Percentiles rank a stretch among this genome's conserved stretches.
phyloP scores from a whole-genome alignment of 1,284 basidiomycete genomes.

The Malassezia equina region DNA sequence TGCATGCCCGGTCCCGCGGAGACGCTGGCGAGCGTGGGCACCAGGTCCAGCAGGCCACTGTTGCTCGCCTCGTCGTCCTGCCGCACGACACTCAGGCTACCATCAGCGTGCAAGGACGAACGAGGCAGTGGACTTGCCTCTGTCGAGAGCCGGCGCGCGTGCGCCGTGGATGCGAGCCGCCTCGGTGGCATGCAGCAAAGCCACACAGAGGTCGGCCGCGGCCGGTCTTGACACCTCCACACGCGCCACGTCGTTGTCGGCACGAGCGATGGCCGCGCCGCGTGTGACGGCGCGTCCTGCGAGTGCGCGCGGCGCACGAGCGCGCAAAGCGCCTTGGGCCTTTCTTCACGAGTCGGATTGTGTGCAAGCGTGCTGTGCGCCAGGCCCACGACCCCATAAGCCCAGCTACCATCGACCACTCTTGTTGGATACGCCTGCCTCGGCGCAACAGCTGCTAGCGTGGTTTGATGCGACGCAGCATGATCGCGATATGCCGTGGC shows the following conservation, averaged over 20 bases:
- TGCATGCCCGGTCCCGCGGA: neutral
- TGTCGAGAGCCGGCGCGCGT: neutral
- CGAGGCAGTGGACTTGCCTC: neutral
- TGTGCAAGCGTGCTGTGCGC: neutral
- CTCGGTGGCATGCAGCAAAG: neutral
- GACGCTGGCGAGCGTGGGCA: slow-evolving; percentile 23
- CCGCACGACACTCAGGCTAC: slow-evolving; percentile 40
- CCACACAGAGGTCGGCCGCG: neutral
- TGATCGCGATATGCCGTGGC: slow-evolving; percentile 72
- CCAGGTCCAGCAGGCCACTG: slow-evolving; percentile 39
- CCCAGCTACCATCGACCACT: slow-evolving; percentile 27
- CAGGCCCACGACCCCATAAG: slow-evolving; percentile 11
- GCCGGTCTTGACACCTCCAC: neutral
- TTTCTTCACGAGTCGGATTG: neutral
- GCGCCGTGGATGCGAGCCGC: neutral
- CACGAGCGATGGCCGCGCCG: neutral
- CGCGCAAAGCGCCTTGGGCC: neutral
- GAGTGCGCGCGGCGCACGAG: neutral
- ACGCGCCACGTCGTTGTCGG: neutral
- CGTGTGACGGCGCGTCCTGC: neutral
- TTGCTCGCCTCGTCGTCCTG: slow-evolving; percentile 40
- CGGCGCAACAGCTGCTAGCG: slow-evolving; percentile 28
- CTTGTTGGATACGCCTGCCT: slow-evolving; percentile 16
- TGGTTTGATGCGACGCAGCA: slow-evolving; percentile 64
- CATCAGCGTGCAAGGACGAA: slow-evolving; percentile 24